These are phyloP conservation scores for Ceratocystis ficicola DNA, from an alignment of 2,329 filamentous ascomycete genomes.

Conservation along the genomic window DNA sequence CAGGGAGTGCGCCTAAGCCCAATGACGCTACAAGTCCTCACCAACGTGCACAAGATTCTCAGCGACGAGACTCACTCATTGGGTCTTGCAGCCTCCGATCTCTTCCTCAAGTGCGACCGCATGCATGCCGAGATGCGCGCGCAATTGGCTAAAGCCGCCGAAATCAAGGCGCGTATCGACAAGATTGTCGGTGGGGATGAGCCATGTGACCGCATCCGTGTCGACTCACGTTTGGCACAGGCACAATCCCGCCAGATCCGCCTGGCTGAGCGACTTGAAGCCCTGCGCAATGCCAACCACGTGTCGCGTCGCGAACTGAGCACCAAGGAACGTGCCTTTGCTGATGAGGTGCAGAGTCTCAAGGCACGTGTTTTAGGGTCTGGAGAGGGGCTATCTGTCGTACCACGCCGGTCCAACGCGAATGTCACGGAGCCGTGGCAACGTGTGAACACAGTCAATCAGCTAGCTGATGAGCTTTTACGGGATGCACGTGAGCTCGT, in stretches of 20 bases:
- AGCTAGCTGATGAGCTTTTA: conserved; percentile 41
- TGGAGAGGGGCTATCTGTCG: conserved; percentile 23
- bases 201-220: conserved; percentile 43
- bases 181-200: conserved; percentile 44
- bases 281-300: conserved; percentile 37
- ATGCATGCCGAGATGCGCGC: conserved; percentile 55
- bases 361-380: conserved; percentile 39
- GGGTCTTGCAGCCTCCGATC: conserved; percentile 56
- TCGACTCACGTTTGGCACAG: conserved; percentile 37
- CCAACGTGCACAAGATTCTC: conserved; percentile 59
- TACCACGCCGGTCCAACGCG: conserved; percentile 29
- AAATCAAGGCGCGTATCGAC: conserved; percentile 55
- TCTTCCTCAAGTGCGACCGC: conserved; percentile 58
- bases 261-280: conserved; percentile 48
- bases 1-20: conserved; percentile 59
- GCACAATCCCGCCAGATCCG: conserved; percentile 45
- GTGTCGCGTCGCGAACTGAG: conserved; percentile 34
- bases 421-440: conserved; percentile 41
- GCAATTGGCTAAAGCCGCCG: conserved; percentile 54
- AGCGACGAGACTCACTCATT: conserved; percentile 57
- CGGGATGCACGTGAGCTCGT: conserved; percentile 39
- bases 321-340: conserved; percentile 36
- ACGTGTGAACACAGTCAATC: conserved; percentile 46
- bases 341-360: conserved; percentile 41
- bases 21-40: conserved; percentile 58